Conservation (phyloP, 768 basidiomycete species). For the Mrakia frigida region DNA sequence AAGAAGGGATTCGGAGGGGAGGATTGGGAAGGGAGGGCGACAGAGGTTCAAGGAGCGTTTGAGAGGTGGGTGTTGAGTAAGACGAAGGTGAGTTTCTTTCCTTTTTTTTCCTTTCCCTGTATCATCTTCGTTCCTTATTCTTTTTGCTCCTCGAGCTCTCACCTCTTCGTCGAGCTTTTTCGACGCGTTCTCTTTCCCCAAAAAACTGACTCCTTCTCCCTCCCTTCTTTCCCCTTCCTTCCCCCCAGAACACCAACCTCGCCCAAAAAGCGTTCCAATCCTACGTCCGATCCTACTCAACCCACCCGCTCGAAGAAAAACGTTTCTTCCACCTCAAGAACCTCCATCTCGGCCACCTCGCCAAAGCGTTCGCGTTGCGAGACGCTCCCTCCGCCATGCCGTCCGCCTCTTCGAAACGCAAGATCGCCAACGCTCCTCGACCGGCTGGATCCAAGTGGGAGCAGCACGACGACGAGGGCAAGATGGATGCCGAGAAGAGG, state of each 20-base stretch:
- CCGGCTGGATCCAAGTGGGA: conserved; percentile 35
- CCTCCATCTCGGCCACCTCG: conserved; percentile 80
- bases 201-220: too few relatives aligned
- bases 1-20: conserved; percentile 79
- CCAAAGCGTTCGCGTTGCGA: conserved; percentile 44
- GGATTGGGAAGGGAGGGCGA: conserved; percentile 84
- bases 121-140: too few relatives aligned
- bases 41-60: conserved; percentile 89
- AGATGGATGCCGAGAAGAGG: conserved; percentile 62
- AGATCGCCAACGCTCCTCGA: conserved; percentile 18
- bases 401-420: conserved; percentile 50
- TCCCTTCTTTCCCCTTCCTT: background rate
- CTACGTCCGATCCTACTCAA: conserved; percentile 92
- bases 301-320: conserved; percentile 91
- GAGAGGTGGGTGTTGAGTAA: conserved; percentile 82
- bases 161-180: background rate
- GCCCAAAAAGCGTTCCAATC: conserved; percentile 85
- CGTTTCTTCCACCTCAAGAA: conserved; percentile 93
- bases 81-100: conserved; percentile 56
- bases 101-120: too few relatives aligned
- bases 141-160: conserved; percentile 1
- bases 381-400: conserved; percentile 64
- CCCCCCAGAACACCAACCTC: conserved; percentile 60
- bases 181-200: conserved; percentile 11
- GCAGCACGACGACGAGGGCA: conserved; percentile 46